A percentile compares a stretch with the other conserved stretches of the same genome.
These are phyloP conservation scores for Trichoderma cornu-damae DNA, from an alignment of 2,329 filamentous ascomycete species.

Conservation along the genomic window DNA sequence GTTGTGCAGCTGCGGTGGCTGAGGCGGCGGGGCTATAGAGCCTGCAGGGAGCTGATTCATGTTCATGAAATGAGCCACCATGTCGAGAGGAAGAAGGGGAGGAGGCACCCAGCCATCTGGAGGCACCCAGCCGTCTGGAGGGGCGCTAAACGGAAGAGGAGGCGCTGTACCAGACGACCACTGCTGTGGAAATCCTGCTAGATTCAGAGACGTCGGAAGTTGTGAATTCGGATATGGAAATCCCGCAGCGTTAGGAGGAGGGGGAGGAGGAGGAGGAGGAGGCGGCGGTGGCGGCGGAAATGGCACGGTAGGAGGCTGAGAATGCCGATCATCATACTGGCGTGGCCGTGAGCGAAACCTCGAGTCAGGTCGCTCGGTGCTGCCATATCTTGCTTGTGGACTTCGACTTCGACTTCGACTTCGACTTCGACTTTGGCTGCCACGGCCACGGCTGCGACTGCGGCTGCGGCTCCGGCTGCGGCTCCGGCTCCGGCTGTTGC, in stretches of 20 bases:
- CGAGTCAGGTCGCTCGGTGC: conserved; percentile 12
- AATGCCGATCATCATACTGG: conserved; percentile 19
- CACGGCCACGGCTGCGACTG: conserved; percentile 7
- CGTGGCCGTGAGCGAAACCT: conserved; percentile 4
- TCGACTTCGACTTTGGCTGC: conserved; percentile 10
- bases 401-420: conserved; percentile 8
- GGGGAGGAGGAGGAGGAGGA: neutral
- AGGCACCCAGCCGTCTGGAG: neutral
- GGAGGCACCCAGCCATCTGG: conserved; percentile 8
- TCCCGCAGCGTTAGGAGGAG: neutral
- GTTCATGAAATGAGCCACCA: conserved; percentile 22
- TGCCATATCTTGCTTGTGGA: neutral
- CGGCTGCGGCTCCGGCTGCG: conserved; percentile 21
- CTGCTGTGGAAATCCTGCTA: conserved; percentile 20
- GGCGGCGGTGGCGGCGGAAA: conserved; percentile 18
- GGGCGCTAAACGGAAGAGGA: conserved; percentile 31
- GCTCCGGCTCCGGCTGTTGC: conserved; percentile 20
- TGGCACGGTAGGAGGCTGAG: conserved; percentile 22
- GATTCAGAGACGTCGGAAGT: conserved; percentile 10
- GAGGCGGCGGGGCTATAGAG: conserved; percentile 9
- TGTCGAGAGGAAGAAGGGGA: conserved; percentile 17
- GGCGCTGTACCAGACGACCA: conserved; percentile 30
- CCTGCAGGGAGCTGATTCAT: conserved; percentile 22
- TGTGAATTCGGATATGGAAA: conserved; percentile 1
- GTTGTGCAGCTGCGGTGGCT: conserved; percentile 20